Evolutionary conservation across 208 protist species (phyloP), one percentile per base, ranked within the genome.

Genomic region (Leishmania mexicana): DNA sequence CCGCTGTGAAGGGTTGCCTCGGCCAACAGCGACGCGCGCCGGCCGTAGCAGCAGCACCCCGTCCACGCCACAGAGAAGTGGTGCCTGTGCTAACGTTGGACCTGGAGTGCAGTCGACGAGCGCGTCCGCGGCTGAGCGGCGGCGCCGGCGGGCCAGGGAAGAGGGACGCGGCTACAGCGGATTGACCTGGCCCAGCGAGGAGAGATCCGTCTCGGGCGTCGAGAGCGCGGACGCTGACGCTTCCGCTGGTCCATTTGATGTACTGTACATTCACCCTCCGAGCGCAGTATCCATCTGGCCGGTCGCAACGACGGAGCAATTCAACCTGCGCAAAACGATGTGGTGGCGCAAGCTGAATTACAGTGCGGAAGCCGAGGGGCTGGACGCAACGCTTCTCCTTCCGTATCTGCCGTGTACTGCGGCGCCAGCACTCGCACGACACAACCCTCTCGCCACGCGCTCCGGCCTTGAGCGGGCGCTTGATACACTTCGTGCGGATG

Each of bases 141-240:
- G 85, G 11, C 85, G 85, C 3, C 72, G 65, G 53, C 85, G 83
- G 15, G 85, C 85, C 4, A 83, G 82, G 17, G 45, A 81, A 35
- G 67, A 86, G 45, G 82, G 82, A 40, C 80, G 78, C 51, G 74
- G 76, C 28, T 88, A 86, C 80, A 85, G 58, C 19, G 80, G 78
- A 2, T 5, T 81, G 70, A 31, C 24, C 70, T 57, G 54, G 28
- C 35, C 3, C 31, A 76, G 28, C 68, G 77, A 78, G 13, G 42
- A n/a, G 40, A 19, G 53, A 65, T 4, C 28, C 1, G 4, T 11
- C 7, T 67, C 24, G 10, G 75, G 38, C 13, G 31, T 8, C 53
- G 38, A n/a, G n/a, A 54, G 76, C 60, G 58, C 21, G n/a, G 45
- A 21, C 28, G 47, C 58, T 17, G 38, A 49, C 24, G 54, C 28